Evolutionary conservation across 139 green algal species (phyloP).

Genomic region (Chlorella vulgaris): DNA sequence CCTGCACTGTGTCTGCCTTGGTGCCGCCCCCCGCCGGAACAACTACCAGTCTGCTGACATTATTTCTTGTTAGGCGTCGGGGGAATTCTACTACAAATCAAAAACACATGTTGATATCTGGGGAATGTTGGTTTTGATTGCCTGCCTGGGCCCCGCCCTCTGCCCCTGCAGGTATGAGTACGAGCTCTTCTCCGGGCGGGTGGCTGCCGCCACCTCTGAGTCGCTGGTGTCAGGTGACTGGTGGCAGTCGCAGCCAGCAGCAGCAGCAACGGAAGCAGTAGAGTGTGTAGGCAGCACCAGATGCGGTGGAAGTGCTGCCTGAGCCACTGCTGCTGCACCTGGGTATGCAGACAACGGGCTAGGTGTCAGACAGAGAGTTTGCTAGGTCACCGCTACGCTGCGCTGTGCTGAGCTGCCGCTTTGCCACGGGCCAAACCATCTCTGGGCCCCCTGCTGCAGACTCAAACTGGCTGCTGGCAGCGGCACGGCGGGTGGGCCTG

Average conservation of each 20-base stretch:
- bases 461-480: conserved; percentile 53
- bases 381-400: too few species aligned
- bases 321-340: background rate
- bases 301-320: too few species aligned
- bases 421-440: background rate
- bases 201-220: conserved; percentile 64
- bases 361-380: background rate
- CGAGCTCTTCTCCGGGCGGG: conserved; percentile 81
- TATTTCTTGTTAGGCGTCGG: too few species aligned
- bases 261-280: background rate
- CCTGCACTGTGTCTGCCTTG: too few species aligned
- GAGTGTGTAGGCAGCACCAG: background rate
- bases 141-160: background rate
- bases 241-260: background rate
- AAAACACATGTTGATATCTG: background rate
- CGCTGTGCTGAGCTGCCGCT: background rate
- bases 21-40: too few species aligned
- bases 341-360: background rate
- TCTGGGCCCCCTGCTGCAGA: background rate
- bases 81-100: too few species aligned
- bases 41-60: too few species aligned
- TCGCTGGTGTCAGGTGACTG: conserved; percentile 16
- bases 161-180: conserved; percentile 77
- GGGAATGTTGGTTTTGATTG: background rate
- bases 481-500: conserved; percentile 57